Evolutionary conservation across 2,329 filamentous ascomycete species (phyloP).

Genomic region (Claviceps purpurea): DNA sequence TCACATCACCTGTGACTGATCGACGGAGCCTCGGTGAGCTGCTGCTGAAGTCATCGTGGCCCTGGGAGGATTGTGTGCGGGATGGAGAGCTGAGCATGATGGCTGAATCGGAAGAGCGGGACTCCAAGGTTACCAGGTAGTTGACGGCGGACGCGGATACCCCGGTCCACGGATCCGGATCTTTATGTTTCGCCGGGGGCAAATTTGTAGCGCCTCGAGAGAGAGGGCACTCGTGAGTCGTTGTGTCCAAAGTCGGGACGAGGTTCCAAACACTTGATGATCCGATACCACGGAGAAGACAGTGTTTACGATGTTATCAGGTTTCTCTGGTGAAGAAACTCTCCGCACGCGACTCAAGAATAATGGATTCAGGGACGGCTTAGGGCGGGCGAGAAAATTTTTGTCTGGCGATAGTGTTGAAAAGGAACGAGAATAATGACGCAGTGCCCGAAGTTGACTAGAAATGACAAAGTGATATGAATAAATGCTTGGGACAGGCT

Average conservation of each 20-base stretch:
- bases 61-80: conserved; percentile 3
- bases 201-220: background rate
- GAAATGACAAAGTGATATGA: background rate
- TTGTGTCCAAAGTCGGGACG: no score
- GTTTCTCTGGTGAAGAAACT: background rate
- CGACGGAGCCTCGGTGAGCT: conserved; percentile 1
- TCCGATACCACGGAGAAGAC: background rate
- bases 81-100: conserved; percentile 13
- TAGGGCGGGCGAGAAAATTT: background rate
- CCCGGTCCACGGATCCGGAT: conserved; percentile 1
- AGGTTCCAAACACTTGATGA: background rate
- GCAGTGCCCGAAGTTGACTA: background rate
- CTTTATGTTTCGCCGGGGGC: background rate
- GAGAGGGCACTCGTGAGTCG: no score
- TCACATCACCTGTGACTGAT: background rate
- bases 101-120: conserved; percentile 8
- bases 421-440: background rate
- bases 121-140: conserved; percentile 5
- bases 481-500: background rate
- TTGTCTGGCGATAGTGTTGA: background rate
- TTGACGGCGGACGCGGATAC: background rate
- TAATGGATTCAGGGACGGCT: background rate
- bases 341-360: background rate
- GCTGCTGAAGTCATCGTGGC: conserved; percentile 2
- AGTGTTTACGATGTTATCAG: background rate